Evolutionary conservation across 441 rosid species (phyloP).

Genomic region (Populus hybrid): DNA sequence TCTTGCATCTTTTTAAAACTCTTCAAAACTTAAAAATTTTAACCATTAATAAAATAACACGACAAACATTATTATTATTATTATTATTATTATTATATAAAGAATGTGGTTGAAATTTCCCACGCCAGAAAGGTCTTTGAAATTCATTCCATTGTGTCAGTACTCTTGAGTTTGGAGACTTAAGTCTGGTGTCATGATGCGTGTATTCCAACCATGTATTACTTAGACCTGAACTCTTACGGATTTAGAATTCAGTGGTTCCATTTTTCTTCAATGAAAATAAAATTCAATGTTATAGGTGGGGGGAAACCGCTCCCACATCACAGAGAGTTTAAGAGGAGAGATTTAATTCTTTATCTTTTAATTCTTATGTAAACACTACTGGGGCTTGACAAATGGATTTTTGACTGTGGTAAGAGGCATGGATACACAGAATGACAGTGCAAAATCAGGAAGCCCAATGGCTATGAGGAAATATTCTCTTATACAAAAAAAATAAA

Average conservation of each 20-base stretch:
- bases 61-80: too few relatives aligned
- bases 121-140: neutral
- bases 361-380: neutral
- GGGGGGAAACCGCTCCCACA: neutral
- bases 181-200: neutral
- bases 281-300: neutral
- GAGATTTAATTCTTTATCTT: neutral
- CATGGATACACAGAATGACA: neutral
- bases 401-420: constrained; percentile 1
- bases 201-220: neutral
- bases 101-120: too few relatives aligned
- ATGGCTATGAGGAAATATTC: too few relatives aligned
- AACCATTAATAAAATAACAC: too few relatives aligned
- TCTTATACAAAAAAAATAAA: too few relatives aligned
- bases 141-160: neutral
- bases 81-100: too few relatives aligned
- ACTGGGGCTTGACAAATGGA: neutral
- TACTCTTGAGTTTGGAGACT: neutral
- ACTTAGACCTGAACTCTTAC: neutral
- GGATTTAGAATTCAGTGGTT: constrained; percentile 1
- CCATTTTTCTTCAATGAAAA: neutral
- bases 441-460: too few relatives aligned
- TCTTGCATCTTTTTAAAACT: too few relatives aligned
- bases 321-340: neutral
- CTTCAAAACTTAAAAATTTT: too few relatives aligned